phyloP scores from a whole-genome alignment of 768 basidiomycete species.

The Auricularia auricula-judae region DNA sequence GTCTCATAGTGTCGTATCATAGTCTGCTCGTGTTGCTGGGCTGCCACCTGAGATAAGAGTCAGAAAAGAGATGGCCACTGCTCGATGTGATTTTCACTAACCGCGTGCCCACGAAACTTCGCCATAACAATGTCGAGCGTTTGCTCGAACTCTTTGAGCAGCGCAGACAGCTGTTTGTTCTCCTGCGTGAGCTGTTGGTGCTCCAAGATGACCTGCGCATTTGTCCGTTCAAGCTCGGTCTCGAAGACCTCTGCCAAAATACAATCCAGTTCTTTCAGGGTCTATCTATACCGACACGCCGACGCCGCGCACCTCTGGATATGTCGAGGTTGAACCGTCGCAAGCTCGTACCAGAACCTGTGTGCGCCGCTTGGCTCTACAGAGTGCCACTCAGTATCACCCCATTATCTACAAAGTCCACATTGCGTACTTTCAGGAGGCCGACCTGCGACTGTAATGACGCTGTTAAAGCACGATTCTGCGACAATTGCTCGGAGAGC shows the following conservation, averaged over 20 bases:
- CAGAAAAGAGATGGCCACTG: constrained; percentile 21
- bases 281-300: neutral
- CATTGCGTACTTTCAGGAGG: constrained; percentile 56
- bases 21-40: constrained; percentile 80
- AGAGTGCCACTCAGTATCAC: neutral
- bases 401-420: neutral
- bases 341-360: constrained; percentile 64
- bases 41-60: constrained; percentile 51
- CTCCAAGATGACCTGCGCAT: constrained; percentile 85
- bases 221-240: constrained; percentile 82
- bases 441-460: constrained; percentile 59
- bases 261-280: neutral
- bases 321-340: constrained; percentile 83
- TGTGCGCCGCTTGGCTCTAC: constrained; percentile 66
- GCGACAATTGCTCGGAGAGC: constrained; percentile 69
- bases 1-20: constrained; percentile 84
- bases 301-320: constrained; percentile 48
- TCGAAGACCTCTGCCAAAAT: constrained; percentile 67
- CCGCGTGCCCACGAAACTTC: constrained; percentile 87
- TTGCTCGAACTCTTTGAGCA: constrained; percentile 89
- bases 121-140: constrained; percentile 95
- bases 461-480: constrained; percentile 66
- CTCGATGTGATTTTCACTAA: constrained; percentile 17
- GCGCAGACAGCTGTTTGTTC: constrained; percentile 81
- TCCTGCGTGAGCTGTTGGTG: constrained; percentile 88